Evolutionary conservation across 805 yeast genomes (phyloP).

Genomic region (Saturnispora diversa): DNA sequence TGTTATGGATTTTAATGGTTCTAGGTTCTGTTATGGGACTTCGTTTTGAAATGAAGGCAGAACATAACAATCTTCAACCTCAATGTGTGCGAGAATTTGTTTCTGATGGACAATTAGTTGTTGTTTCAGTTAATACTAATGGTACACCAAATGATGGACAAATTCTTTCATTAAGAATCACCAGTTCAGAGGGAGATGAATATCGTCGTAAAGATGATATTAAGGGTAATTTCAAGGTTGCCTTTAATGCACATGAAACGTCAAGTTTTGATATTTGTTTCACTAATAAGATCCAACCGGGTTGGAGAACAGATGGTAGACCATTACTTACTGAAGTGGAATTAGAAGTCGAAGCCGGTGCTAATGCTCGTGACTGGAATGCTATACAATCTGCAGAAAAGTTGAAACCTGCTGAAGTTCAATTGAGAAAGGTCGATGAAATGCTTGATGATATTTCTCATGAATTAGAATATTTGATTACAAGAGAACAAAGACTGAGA

Average conservation of each 20-base stretch:
- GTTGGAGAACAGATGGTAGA: constrained; percentile 30
- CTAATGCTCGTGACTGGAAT: constrained; percentile 97
- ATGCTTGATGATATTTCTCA: constrained; percentile 70
- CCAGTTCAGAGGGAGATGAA: constrained; percentile 80
- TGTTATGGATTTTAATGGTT: background rate
- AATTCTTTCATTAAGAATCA: constrained; percentile 53
- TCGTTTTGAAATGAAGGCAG: constrained; percentile 29
- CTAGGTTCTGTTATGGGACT: constrained; percentile 16
- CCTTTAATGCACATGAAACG: constrained; percentile 76
- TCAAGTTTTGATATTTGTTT: constrained; percentile 91
- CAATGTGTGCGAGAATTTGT: constrained; percentile 92
- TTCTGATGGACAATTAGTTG: constrained; percentile 75
- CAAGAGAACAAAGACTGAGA: constrained; percentile 86
- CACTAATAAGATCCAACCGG: constrained; percentile 47
- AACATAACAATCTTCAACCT: constrained; percentile 34
- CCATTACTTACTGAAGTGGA: constrained; percentile 62
- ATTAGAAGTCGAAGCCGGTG: constrained; percentile 88
- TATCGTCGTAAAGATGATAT: constrained; percentile 71
- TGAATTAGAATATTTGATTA: constrained; percentile 76
- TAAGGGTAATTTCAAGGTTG: constrained; percentile 62
- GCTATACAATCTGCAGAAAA: constrained; percentile 88
- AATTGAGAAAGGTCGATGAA: constrained; percentile 79
- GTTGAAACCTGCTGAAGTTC: constrained; percentile 87
- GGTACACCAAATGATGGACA: constrained; percentile 89
- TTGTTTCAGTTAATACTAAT: constrained; percentile 65